Conservation (phyloP, 495 filamentous ascomycete genomes). For the Xylaria grammica region DNA sequence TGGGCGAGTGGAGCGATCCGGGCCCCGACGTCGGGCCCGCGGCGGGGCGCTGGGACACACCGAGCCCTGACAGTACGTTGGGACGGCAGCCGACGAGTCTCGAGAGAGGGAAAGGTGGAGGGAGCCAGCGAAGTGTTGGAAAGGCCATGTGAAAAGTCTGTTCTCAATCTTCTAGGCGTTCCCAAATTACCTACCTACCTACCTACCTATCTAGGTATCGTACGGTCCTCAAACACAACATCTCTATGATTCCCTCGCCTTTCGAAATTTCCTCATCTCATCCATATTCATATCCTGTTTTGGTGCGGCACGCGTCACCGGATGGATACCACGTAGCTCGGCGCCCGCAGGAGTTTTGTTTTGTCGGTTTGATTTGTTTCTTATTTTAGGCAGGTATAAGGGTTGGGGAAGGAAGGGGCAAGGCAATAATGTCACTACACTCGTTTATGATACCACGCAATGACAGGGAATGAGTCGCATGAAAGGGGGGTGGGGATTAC, state of each 20-base stretch:
- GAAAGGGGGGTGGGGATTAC: neutral
- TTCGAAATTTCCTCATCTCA: neutral
- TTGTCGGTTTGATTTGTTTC: neutral
- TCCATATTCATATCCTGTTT: neutral
- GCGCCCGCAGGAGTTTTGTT: slow-evolving; percentile 7
- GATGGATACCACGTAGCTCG: neutral
- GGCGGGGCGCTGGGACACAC: slow-evolving; percentile 38
- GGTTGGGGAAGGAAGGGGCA: neutral
- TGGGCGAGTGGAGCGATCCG: slow-evolving; percentile 58
- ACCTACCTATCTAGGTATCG: neutral
- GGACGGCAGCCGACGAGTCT: slow-evolving; percentile 10
- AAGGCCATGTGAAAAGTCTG: slow-evolving; percentile 42
- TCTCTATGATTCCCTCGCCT: neutral
- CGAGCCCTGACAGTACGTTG: slow-evolving; percentile 28
- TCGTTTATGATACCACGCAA: slow-evolving; percentile 19
- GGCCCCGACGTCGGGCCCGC: slow-evolving; percentile 56
- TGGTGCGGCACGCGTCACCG: neutral
- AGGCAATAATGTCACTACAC: slow-evolving; percentile 16
- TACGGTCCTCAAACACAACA: neutral
- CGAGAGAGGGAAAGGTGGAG: slow-evolving; percentile 26
- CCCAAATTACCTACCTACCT: neutral
- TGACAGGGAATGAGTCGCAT: neutral
- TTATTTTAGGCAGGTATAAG: neutral
- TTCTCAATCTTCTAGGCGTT: neutral
- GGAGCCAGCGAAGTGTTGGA: slow-evolving; percentile 43